Percentiles rank a stretch among this genome's conserved stretches.
Evolutionary conservation across 371 early-diverging fungal genomes (phyloP).

Genomic region (Mortierella sp.): DNA sequence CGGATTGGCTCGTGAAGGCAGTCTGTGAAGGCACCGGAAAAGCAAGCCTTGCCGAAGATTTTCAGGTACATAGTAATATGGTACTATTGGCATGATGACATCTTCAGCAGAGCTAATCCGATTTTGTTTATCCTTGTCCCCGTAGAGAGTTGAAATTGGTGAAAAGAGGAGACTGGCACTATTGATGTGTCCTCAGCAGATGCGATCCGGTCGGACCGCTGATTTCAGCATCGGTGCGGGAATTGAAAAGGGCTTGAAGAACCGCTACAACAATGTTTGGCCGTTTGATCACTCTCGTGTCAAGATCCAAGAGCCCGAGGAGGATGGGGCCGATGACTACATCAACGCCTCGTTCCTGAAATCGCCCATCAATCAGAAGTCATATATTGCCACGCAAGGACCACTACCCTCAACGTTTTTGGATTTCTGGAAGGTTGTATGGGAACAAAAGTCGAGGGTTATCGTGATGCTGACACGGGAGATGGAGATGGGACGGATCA

Average conservation of each 20-base stretch:
- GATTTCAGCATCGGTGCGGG: conserved; percentile 73
- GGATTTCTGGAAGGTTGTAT: conserved; percentile 93
- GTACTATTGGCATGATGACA: too few species aligned
- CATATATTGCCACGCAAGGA: conserved; percentile 90
- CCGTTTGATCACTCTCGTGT: conserved; percentile 75
- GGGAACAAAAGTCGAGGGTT: conserved; percentile 81
- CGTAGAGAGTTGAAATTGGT: conserved; percentile 65
- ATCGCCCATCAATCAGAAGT: conserved; percentile 63
- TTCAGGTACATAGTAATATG: conserved; percentile 31
- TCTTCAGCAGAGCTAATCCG: too few species aligned
- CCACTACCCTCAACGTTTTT: conserved; percentile 84
- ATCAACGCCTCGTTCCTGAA: conserved; percentile 81
- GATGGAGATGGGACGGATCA: conserved; percentile 80
- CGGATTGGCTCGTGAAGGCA: conserved; percentile 30
- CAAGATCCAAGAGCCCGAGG: conserved; percentile 48
- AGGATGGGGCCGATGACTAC: conserved; percentile 69
- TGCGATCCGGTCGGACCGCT: conserved; percentile 52
- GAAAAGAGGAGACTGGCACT: conserved; percentile 74
- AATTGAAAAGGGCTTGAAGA: conserved; percentile 73
- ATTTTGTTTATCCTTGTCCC: background rate
- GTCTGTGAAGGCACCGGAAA: conserved; percentile 23
- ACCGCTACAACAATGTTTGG: conserved; percentile 85
- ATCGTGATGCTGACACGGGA: conserved; percentile 93
- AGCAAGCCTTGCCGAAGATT: conserved; percentile 29
- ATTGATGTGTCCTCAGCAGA: conserved; percentile 69